A percentile compares a stretch with the other conserved stretches of the same genome.
Conservation (phyloP, 108 stramenopile species). For the Cylindrotheca closterium region DNA sequence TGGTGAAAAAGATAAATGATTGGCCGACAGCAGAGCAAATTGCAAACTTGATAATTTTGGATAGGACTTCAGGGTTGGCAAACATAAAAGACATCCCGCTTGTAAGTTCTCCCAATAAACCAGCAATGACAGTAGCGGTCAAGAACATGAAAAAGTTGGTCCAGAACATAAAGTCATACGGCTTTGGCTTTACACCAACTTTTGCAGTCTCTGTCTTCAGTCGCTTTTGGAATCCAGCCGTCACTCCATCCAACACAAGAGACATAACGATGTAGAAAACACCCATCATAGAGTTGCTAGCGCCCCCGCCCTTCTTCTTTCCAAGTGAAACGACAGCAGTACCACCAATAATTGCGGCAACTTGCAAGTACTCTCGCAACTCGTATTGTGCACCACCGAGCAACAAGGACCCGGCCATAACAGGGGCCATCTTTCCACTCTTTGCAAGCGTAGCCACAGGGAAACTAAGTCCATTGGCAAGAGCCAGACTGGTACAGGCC, state of each 20-base stretch:
- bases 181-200: conserved; percentile 87
- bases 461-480: conserved; percentile 85
- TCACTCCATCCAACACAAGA: conserved; percentile 85
- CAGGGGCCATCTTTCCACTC: conserved; percentile 93
- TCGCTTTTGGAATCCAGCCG: conserved; percentile 90
- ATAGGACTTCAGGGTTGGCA: conserved; percentile 84
- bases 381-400: conserved; percentile 87
- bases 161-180: conserved; percentile 95
- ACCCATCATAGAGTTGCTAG: conserved; percentile 58
- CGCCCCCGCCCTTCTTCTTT: conserved; percentile 81
- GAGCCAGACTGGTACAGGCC: conserved; percentile 87
- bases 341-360: conserved; percentile 88
- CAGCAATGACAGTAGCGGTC: conserved; percentile 76
- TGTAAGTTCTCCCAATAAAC: conserved; percentile 66
- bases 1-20: conserved; percentile 98
- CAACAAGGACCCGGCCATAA: conserved; percentile 86
- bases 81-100: conserved; percentile 75
- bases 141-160: conserved; percentile 90
- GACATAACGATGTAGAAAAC: conserved; percentile 83
- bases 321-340: conserved; percentile 89
- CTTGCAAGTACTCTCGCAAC: conserved; percentile 84
- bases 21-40: conserved; percentile 95
- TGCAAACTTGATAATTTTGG: conserved; percentile 89
- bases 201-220: conserved; percentile 88
- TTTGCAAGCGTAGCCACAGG: conserved; percentile 90